phyloP scores from a whole-genome alignment of 306 rosid species.

The Rubus idaeus region DNA sequence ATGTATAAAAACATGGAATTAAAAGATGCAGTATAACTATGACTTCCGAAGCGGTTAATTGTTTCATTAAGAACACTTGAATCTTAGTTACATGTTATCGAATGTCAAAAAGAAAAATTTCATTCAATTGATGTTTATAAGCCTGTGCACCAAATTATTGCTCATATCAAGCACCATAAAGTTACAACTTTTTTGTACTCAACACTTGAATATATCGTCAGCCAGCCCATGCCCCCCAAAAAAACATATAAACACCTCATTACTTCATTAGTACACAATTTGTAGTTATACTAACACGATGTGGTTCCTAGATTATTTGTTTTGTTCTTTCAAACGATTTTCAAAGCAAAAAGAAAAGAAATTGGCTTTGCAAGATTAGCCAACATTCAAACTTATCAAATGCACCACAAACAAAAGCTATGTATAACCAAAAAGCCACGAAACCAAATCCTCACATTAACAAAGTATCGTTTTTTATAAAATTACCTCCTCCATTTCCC shows the following conservation, averaged over 20 bases:
- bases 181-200: neutral
- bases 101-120: neutral
- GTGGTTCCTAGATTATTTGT: neutral
- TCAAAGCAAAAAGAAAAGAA: neutral
- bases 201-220: neutral
- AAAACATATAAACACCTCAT: neutral
- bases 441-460: neutral
- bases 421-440: neutral
- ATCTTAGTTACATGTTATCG: neutral
- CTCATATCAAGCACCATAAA: neutral
- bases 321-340: no score
- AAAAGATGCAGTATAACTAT: neutral
- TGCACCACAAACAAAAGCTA: neutral
- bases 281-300: neutral
- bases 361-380: neutral
- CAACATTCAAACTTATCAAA: neutral
- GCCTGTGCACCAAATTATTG: neutral
- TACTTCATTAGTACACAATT: neutral
- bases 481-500: conserved; percentile 94
- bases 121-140: neutral
- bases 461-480: neutral
- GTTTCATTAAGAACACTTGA: no score
- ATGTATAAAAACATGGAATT: neutral
- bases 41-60: no score
- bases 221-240: neutral